phyloP scores from a whole-genome alignment of 164 flowering plant genomes.

The Sedum album region DNA sequence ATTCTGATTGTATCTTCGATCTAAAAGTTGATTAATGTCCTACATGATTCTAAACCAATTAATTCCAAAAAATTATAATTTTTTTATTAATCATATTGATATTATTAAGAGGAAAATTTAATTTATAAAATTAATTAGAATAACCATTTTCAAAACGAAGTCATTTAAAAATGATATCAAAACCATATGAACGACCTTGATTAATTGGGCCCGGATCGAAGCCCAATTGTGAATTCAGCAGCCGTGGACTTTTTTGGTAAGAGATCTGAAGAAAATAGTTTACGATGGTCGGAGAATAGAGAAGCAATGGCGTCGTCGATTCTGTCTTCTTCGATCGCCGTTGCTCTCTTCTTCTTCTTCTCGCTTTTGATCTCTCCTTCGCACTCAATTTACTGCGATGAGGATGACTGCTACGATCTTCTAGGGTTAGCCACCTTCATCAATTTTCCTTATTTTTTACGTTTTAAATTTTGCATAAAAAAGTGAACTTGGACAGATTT shows the following conservation, averaged over 20 bases:
- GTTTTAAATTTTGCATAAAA: no score
- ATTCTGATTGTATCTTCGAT: no score
- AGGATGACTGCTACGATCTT: constrained; percentile 93
- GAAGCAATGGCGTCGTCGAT: constrained; percentile 20
- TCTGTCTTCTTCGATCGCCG: constrained; percentile 35
- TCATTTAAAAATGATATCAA: no score
- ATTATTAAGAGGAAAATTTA: no score
- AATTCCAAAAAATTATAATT: no score
- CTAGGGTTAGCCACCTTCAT: constrained; percentile 50
- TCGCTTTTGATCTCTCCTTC: constrained; percentile 44
- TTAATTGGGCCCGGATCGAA: no score
- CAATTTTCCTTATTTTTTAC: background rate
- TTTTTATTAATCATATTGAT: no score
- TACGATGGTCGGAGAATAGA: background rate
- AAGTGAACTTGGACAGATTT: background rate
- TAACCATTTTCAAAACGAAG: no score
- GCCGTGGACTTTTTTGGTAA: background rate
- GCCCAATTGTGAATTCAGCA: background rate
- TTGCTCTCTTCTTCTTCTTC: constrained; percentile 22
- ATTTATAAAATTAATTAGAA: no score
- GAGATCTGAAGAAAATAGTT: constrained; percentile 6
- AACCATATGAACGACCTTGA: no score
- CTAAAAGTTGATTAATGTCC: no score
- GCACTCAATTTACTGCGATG: constrained; percentile 83
- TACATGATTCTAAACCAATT: no score